These are phyloP conservation scores for Deinandra increscens DNA, from an alignment of 129 eudicot species.

Conservation along the genomic window DNA sequence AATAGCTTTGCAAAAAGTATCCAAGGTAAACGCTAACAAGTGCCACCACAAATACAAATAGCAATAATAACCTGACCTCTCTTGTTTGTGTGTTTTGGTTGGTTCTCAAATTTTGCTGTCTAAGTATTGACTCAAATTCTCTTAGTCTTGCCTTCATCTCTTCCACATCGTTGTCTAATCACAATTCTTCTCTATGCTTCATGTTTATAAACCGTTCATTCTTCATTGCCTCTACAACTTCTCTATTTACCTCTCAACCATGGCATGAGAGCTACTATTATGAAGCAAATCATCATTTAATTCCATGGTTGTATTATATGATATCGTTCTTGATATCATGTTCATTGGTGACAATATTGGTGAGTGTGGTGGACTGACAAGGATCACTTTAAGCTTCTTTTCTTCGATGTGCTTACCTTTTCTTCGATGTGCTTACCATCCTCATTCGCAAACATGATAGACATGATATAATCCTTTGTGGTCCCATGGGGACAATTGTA, in stretches of 20 bases:
- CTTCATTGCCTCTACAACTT: conserved; percentile 24
- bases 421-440: no score
- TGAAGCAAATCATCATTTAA: conserved; percentile 28
- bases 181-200: conserved; percentile 37
- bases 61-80: conserved; percentile 46
- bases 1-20: conserved; percentile 41
- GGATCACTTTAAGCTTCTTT: conserved; percentile 60
- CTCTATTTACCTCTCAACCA: conserved; percentile 31
- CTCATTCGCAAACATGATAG: conserved; percentile 63
- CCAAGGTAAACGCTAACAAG: conserved; percentile 48
- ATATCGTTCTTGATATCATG: conserved; percentile 35
- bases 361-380: conserved; percentile 53
- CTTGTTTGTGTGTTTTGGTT: conserved; percentile 29
- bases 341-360: conserved; percentile 53
- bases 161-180: conserved; percentile 45
- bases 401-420: conserved; percentile 53
- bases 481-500: no score
- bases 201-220: conserved; percentile 25
- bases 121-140: conserved; percentile 55
- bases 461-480: no score
- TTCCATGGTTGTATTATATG: conserved; percentile 24
- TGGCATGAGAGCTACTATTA: conserved; percentile 22
- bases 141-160: conserved; percentile 55
- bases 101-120: conserved; percentile 44
- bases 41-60: conserved; percentile 57